Percentiles rank a stretch among this genome's conserved stretches.
These are phyloP conservation scores for Fusarium sp. DNA, from an alignment of 2,329 filamentous ascomycete species.

Conservation along the genomic window DNA sequence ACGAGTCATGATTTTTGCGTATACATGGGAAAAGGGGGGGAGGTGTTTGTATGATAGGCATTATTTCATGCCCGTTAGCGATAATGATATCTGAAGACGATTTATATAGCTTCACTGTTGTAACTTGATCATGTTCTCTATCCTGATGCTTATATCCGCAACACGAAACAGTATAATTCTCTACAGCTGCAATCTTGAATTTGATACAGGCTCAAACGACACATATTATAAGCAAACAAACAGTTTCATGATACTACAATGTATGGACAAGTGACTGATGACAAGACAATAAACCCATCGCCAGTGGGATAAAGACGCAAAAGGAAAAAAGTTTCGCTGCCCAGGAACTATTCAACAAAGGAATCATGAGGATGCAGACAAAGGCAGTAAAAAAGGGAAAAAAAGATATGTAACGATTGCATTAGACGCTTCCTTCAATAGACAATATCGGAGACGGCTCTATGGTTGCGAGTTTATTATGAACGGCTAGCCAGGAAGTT, in stretches of 20 bases:
- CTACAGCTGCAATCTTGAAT: conserved; percentile 17
- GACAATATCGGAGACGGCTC: conserved; percentile 15
- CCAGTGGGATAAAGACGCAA: conserved; percentile 16
- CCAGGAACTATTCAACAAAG: conserved; percentile 42
- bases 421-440: conserved; percentile 30
- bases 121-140: conserved; percentile 8
- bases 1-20: conserved; percentile 11
- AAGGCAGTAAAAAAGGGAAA: conserved; percentile 34
- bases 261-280: conserved; percentile 22
- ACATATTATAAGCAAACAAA: conserved; percentile 20
- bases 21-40: conserved; percentile 10
- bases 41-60: conserved; percentile 30
- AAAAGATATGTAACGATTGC: conserved; percentile 35
- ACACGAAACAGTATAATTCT: conserved; percentile 13
- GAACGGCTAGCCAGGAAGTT: conserved; percentile 67
- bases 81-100: conserved; percentile 27
- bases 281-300: conserved; percentile 17
- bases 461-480: conserved; percentile 45
- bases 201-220: conserved; percentile 18
- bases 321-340: conserved; percentile 34
- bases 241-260: conserved; percentile 33
- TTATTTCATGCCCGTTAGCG: conserved; percentile 37
- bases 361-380: conserved; percentile 32
- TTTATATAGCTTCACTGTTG: conserved; percentile 18
- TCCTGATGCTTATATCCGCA: neutral